Evolutionary conservation across 2,329 filamentous ascomycete species (phyloP).

Genomic region (Fusarium tricinctum): DNA sequence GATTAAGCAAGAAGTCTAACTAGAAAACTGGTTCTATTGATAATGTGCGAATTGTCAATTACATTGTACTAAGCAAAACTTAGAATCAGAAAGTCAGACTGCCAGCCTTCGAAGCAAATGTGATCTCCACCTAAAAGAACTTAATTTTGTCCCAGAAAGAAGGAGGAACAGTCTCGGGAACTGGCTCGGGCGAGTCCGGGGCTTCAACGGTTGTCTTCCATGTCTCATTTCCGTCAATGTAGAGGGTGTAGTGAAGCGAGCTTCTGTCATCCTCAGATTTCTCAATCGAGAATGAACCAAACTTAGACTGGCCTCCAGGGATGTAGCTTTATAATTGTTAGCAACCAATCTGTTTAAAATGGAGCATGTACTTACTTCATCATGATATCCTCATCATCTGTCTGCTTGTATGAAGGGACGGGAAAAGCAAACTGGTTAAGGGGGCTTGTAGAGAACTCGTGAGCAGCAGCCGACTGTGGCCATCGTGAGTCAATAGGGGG

Average conservation of each 20-base stretch:
- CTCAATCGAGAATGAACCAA: conserved; percentile 80
- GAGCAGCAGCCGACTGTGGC: conserved; percentile 75
- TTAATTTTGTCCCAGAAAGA: conserved; percentile 64
- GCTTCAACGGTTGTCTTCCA: conserved; percentile 77
- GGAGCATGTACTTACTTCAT: conserved; percentile 76
- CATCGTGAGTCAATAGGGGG: conserved; percentile 72
- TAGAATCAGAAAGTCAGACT: conserved; percentile 1
- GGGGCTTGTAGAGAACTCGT: conserved; percentile 93
- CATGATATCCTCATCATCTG: conserved; percentile 83
- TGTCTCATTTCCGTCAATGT: conserved; percentile 81
- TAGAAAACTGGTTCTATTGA: background rate
- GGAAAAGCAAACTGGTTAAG: conserved; percentile 95
- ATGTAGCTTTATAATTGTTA: conserved; percentile 70
- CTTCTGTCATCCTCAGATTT: conserved; percentile 72
- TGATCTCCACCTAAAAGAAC: conserved; percentile 27
- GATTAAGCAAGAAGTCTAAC: background rate
- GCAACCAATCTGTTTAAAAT: background rate
- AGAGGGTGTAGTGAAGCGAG: conserved; percentile 83
- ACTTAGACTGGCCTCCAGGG: conserved; percentile 89
- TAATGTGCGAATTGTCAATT: conserved; percentile 3
- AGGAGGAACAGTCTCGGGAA: conserved; percentile 45
- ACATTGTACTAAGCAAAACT: conserved; percentile 8
- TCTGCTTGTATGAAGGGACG: conserved; percentile 84
- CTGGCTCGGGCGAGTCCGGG: conserved; percentile 50
- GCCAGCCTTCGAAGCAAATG: background rate